These are phyloP conservation scores for Amanita molliuscula DNA, from an alignment of 768 basidiomycete genomes.

Conservation along the genomic window DNA sequence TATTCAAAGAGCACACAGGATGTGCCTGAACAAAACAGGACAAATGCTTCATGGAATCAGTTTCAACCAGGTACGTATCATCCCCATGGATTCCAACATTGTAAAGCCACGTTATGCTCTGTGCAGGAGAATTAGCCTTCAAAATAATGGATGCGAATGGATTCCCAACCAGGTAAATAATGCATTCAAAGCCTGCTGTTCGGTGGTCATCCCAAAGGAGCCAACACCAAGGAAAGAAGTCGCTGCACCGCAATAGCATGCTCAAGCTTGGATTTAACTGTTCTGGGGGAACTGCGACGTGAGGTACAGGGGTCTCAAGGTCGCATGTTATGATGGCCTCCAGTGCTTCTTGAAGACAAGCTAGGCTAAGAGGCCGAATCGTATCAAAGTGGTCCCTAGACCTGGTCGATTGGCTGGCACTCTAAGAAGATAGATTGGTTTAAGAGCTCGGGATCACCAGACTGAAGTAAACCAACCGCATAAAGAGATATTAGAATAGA, in stretches of 20 bases:
- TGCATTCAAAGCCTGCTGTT: constrained; percentile 3
- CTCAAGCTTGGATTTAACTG: constrained; percentile 31
- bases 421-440: not conserved
- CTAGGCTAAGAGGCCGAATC: constrained; percentile 31
- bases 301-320: not conserved
- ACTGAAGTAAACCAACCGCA: constrained; percentile 19
- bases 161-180: not conserved
- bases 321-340: constrained; percentile 25
- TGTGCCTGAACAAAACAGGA: not conserved
- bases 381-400: not conserved
- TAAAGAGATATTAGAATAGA: constrained; percentile 33
- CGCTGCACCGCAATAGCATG: constrained; percentile 51
- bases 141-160: not conserved
- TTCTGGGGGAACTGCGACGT: constrained; percentile 10
- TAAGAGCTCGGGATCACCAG: not conserved
- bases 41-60: not conserved
- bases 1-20: not conserved
- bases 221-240: constrained; percentile 57
- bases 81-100: not conserved
- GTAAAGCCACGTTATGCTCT: constrained; percentile 3
- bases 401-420: not conserved
- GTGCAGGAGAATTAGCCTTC: not conserved
- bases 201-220: constrained; percentile 39
- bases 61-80: not conserved
- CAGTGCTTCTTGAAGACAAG: constrained; percentile 34